Base-by-base conservation (phyloP, 176 grass and related monocot species). In the Oryza australiensis region DNA sequence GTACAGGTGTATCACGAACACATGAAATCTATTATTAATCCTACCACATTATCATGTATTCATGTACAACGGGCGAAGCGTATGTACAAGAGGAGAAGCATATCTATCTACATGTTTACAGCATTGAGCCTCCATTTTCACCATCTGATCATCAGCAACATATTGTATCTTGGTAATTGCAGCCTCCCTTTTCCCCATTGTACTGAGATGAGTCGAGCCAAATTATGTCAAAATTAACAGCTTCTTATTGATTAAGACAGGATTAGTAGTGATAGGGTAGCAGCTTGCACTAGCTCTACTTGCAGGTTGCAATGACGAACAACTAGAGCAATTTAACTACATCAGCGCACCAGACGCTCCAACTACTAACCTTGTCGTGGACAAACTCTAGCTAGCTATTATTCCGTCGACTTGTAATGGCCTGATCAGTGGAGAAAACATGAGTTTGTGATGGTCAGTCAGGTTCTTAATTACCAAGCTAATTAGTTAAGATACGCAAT, bases 41-140 rank as follows among this genome's bases (percentile, higher is more conserved):
- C 78, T 89, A 85, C 11, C 6, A 14, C 42, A 70, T 42, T 81
- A 29, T 70, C 77, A 71, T 81, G 29, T 85, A 89, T 82, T 70
- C 87, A 71, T 81, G 29, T 85, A 85, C 87, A 85, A 81, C 42
- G 43, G 77, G 46, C 45, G 72, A 77, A 76, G 64, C 72, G 43
- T 81, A 71, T 81, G 23, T 85, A 89, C 87, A 85, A 80, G n/a
- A n/a, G n/a, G n/a, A n/a, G n/a, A n/a, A n/a, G n/a, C n/a, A 59
- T 81, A 81, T n/a, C n/a, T n/a, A n/a, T n/a, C n/a, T n/a, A n/a
- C n/a, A n/a, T n/a, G n/a, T n/a, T n/a, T 34, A 42, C 26, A 14
- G 53, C n/a, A 70, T 12, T 16, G 29, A 57, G 72, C 49, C 29
- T 78, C 51, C 51, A 71, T 78, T 78, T 62, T 48, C 14, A 73